Conservation (phyloP, 208 protist genomes). For the Plasmodiophora brassicae region DNA sequence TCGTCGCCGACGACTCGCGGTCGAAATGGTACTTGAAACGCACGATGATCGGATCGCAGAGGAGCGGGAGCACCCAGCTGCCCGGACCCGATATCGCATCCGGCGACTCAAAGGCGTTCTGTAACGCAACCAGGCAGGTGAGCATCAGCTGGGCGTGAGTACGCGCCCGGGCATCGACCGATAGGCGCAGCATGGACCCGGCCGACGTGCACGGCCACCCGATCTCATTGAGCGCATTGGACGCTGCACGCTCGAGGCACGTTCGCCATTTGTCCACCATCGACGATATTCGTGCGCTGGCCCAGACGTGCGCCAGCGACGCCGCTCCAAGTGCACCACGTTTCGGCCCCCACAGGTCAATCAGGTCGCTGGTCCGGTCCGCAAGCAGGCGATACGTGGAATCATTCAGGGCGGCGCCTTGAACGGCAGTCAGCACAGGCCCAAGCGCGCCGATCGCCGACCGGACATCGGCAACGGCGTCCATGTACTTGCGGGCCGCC, state of each 20-base stretch:
- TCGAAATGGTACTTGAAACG: not conserved
- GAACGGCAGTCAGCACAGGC: too few species aligned
- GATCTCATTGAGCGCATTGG: not conserved
- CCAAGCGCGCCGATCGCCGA: not conserved
- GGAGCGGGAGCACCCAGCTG: not conserved
- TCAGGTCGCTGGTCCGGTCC: too few species aligned
- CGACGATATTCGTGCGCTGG: not conserved
- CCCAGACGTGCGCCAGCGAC: not conserved
- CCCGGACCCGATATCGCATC: not conserved
- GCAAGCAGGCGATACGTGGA: too few species aligned
- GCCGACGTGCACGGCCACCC: not conserved
- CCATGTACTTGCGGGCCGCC: not conserved
- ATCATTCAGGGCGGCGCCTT: too few species aligned
- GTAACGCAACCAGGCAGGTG: not conserved
- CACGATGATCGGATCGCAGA: not conserved
- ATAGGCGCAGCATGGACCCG: not conserved
- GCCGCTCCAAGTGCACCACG: not conserved
- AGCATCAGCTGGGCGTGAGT: not conserved
- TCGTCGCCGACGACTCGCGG: not conserved
- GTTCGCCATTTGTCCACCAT: not conserved
- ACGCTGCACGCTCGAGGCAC: not conserved
- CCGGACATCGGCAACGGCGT: not conserved
- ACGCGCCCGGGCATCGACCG: not conserved
- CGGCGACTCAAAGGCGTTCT: not conserved
- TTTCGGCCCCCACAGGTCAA: too few species aligned